Evolutionary conservation across 768 basidiomycete species (phyloP).

Genomic region (Coprinellus micaceus): DNA sequence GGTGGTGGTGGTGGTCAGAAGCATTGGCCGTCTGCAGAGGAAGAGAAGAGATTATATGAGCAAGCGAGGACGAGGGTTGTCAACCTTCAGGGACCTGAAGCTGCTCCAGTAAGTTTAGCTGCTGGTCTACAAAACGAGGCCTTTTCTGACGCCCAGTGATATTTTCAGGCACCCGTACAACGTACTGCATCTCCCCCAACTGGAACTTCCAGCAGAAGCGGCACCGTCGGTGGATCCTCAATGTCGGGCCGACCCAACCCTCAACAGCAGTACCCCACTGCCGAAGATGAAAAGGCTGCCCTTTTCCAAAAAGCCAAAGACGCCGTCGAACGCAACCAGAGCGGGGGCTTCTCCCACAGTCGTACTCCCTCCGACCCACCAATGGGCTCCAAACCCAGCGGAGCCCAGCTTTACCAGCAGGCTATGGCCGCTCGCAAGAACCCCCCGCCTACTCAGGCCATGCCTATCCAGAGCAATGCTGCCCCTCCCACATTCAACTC

Average conservation of each 20-base stretch:
- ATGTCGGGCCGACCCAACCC: constrained; percentile 14
- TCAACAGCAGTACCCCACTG: constrained; percentile 49
- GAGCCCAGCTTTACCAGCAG: constrained; percentile 13
- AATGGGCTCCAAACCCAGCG: constrained; percentile 16
- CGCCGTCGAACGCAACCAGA: constrained; percentile 32
- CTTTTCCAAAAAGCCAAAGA: constrained; percentile 67
- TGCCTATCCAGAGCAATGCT: constrained; percentile 10
- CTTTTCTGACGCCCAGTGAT: constrained; percentile 1
- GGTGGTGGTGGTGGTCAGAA: constrained; percentile 12
- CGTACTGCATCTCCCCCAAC: constrained; percentile 18
- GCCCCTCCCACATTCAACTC: neutral
- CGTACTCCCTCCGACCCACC: constrained; percentile 13
- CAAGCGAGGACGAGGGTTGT: constrained; percentile 59
- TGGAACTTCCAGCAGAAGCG: constrained; percentile 8
- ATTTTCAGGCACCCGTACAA: constrained; percentile 21
- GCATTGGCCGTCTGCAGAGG: constrained; percentile 52
- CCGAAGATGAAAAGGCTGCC: constrained; percentile 74
- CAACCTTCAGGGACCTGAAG: constrained; percentile 44
- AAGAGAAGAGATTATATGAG: constrained; percentile 71
- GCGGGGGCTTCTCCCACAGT: constrained; percentile 7
- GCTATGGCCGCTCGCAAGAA: constrained; percentile 15
- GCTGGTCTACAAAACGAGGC: neutral
- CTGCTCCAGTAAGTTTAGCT: constrained; percentile 30
- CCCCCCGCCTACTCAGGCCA: constrained; percentile 15
- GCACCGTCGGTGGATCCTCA: neutral